These are phyloP conservation scores for Ambrosia artemisiifolia DNA, from an alignment of 129 eudicot species.

Conservation along the genomic window DNA sequence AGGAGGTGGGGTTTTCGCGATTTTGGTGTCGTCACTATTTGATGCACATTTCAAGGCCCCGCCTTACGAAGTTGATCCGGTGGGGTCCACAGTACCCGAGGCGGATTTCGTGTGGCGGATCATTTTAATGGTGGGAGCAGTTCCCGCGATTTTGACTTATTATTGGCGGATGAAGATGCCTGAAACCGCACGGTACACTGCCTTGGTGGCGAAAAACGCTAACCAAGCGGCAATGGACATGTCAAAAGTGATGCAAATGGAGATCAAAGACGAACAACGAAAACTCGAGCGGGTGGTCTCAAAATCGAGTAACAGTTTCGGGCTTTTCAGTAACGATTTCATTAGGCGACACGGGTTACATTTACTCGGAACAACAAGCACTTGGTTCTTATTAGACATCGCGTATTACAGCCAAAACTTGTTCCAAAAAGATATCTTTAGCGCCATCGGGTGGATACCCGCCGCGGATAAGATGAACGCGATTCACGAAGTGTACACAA, in stretches of 20 bases:
- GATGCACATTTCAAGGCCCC: conserved; percentile 35
- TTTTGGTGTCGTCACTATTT: conserved; percentile 30
- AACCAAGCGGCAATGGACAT: conserved; percentile 43
- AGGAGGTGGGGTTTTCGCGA: conserved; percentile 46
- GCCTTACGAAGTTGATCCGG: conserved; percentile 35
- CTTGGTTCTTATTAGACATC: conserved; percentile 55
- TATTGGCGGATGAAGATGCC: conserved; percentile 62
- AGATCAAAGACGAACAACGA: conserved; percentile 28
- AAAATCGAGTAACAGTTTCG: conserved; percentile 21
- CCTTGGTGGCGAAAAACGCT: conserved; percentile 41
- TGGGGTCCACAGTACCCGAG: conserved; percentile 33
- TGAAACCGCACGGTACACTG: conserved; percentile 52
- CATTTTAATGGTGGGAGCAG: conserved; percentile 42
- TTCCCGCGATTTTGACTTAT: conserved; percentile 43
- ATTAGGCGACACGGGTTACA: conserved; percentile 41
- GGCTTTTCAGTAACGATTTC: conserved; percentile 41
- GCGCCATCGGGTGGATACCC: conserved; percentile 56
- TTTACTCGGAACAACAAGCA: conserved; percentile 49
- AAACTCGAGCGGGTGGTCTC: conserved; percentile 5
- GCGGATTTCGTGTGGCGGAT: conserved; percentile 61
- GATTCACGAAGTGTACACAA: conserved; percentile 38
- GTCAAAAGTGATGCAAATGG: conserved; percentile 47
- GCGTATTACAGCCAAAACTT: conserved; percentile 52
- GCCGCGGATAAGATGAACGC: conserved; percentile 47
- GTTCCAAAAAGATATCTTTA: conserved; percentile 52